Conservation (phyloP, 345 rosid species). For the Pugionium dolabratum region DNA sequence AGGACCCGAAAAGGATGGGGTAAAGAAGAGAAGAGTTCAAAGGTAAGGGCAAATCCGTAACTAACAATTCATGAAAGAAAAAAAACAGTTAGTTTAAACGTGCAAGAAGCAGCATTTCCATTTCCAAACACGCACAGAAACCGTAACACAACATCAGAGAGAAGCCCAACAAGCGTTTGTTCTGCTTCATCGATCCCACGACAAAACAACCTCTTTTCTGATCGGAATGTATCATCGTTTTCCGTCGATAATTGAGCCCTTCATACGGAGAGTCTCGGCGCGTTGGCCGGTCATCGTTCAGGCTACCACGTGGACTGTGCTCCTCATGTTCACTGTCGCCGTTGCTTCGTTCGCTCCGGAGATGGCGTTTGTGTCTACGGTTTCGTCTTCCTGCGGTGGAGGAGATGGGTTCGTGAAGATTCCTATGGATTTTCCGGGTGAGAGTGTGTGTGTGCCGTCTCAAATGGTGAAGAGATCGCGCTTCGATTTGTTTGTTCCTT, state of each 20-base stretch:
- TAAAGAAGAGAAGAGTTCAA: conserved; percentile 30
- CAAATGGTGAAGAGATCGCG: conserved; percentile 22
- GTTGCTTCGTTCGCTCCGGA: conserved; percentile 29
- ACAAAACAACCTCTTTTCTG: neutral
- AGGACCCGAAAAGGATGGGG: conserved; percentile 25
- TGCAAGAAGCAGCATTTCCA: conserved; percentile 33
- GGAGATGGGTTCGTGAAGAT: conserved; percentile 22
- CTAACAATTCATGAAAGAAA: neutral
- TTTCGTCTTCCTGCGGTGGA: conserved; percentile 14
- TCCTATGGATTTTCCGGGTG: conserved; percentile 35
- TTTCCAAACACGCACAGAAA: conserved; percentile 16
- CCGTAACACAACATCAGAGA: neutral
- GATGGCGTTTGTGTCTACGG: conserved; percentile 31
- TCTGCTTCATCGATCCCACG: neutral
- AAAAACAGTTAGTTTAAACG: conserved; percentile 33
- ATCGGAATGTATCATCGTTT: neutral
- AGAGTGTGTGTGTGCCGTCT: conserved; percentile 28
- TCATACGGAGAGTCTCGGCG: neutral
- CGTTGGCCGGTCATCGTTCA: conserved; percentile 19
- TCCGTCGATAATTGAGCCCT: conserved; percentile 20
- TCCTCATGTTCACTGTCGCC: conserved; percentile 30
- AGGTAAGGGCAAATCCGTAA: neutral
- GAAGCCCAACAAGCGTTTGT: neutral
- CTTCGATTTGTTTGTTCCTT: conserved; percentile 14
- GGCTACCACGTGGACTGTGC: conserved; percentile 27